Conservation (phyloP, 2,329 filamentous ascomycete species). For the Fusarium xyrophilum region DNA sequence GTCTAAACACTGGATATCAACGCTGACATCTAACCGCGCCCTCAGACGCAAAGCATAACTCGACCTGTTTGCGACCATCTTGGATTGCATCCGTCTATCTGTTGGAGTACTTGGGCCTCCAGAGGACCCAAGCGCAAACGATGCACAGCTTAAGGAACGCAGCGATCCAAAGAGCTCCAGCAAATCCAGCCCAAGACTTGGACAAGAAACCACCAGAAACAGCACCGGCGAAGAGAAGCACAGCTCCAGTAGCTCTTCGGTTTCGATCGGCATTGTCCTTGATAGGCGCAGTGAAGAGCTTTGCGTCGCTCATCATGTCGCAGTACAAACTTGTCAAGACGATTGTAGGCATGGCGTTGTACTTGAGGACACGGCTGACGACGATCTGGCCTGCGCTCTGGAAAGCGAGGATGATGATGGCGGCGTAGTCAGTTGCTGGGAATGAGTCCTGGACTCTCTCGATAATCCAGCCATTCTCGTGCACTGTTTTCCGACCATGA, state of each 20-base stretch:
- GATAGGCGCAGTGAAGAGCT: conserved; percentile 36
- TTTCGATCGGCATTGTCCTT: conserved; percentile 39
- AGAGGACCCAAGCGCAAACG: conserved; percentile 31
- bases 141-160: conserved; percentile 39
- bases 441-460: conserved; percentile 36
- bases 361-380: conserved; percentile 39
- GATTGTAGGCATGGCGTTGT: conserved; percentile 39
- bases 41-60: no score
- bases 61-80: not conserved
- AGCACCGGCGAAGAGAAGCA: conserved; percentile 36
- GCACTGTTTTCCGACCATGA: conserved; percentile 18
- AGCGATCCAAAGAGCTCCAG: conserved; percentile 41
- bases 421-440: conserved; percentile 35
- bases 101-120: conserved; percentile 33
- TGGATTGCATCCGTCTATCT: not conserved
- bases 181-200: conserved; percentile 40
- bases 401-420: conserved; percentile 38
- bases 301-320: conserved; percentile 41
- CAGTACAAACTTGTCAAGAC: conserved; percentile 41
- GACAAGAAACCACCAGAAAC: conserved; percentile 39
- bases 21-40: not conserved
- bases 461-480: conserved; percentile 30
- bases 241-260: conserved; percentile 29
- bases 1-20: not conserved
- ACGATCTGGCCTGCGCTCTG: conserved; percentile 41